Base-by-base conservation (phyloP, 345 rosid species). In the Kandelia obovata region DNA sequence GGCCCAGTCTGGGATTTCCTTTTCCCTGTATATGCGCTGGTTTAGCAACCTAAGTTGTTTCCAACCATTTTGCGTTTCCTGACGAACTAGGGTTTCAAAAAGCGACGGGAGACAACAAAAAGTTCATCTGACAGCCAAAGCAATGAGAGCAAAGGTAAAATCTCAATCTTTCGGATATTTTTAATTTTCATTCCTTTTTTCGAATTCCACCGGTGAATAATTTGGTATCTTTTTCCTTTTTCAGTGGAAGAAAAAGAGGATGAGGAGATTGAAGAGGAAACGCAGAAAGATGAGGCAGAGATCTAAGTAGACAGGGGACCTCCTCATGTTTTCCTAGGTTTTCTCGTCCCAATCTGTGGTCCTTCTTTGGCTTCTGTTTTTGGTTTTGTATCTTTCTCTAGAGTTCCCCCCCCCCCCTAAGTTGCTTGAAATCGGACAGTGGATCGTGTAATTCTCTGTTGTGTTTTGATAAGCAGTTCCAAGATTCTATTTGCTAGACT, bases 201-300 rank as follows among this genome's bases (percentile, higher is more conserved):
- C 5, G 16, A 34, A 13, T 67, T 55, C 16, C 1, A 30, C 3
- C 13, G 1, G 51, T 34, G 19, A 13, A 4, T 67, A 0, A 6
- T 17, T n/a, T 30, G 35, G 10, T 35, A 7, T 0, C 16, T 43
- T 63, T 25, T 26, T 64, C 23, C 2, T 26, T 64, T 27, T 46
- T 7, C 53, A 76, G 84, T 81, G 84, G 84, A 81, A 81, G 82
- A 81, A 81, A 78, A 81, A 81, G 82, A 77, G 84, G 46, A 81
- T 81, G 84, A 78, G 84, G 78, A 78, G 84, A 23, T 75, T 81
- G 81, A 81, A 81, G 80, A 81, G 84, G 80, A 81, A 81, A 75
- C 80, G 84, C 72, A 34, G 84, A 78, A 81, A 81, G 80, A 81
- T 81, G 84, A 69, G 84, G 68, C 84, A 81, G 73, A 61, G 84